Evolutionary conservation across 106 monocot genomes (phyloP), one percentile per base, ranked within the genome.

Genomic region (Dactylorhiza incarnata): DNA sequence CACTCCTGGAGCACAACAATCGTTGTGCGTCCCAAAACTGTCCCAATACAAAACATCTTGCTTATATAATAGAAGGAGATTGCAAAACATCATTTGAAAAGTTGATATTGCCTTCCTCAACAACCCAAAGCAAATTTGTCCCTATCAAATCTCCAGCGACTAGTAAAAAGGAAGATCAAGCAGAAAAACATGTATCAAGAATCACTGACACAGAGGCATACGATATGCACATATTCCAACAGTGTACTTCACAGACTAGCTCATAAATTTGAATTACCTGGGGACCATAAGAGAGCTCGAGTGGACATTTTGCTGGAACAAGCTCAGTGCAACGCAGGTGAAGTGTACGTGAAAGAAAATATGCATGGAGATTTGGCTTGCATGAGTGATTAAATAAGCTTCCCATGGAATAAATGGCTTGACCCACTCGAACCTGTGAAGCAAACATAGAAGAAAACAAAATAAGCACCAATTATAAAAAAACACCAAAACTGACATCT

Each of bases 321-420:
- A 73, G 81, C 68, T 94, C 91, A 48, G 89, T 94, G 55, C 91
- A 80, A 45, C 91, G 87, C 47, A 97, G 22, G 55, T 85, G 76
- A 76, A 97, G 91, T 16, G 80, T 89, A 7, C 97, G 85, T 6
- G 97, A 91, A 80, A 89, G 67, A 78, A 97, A 97, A 89, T 97
- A 97, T 59, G 91, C 84, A 84, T 97, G 91, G 65, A 89, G 54
- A 76, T 97, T 97, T 78, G 97, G 97, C 75, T 69, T 82, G 77
- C 97, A 97, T 20, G 94, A 97, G 77, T 97, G 97, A 83, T 97
- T 97, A 79, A 97, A 97, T 49, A 97, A 83, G 51, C 97, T 94
- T 37, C 94, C 94, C 47, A 71, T 86, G 62, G 81, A 78, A 79
- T 97, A 97, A 74, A 97, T 81, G 76, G 97, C 97, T 79, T 87